A percentile compares a stretch with the other conserved stretches of the same genome.
phyloP scores from a whole-genome alignment of 768 basidiomycete genomes.

The Hericium erinaceus region DNA sequence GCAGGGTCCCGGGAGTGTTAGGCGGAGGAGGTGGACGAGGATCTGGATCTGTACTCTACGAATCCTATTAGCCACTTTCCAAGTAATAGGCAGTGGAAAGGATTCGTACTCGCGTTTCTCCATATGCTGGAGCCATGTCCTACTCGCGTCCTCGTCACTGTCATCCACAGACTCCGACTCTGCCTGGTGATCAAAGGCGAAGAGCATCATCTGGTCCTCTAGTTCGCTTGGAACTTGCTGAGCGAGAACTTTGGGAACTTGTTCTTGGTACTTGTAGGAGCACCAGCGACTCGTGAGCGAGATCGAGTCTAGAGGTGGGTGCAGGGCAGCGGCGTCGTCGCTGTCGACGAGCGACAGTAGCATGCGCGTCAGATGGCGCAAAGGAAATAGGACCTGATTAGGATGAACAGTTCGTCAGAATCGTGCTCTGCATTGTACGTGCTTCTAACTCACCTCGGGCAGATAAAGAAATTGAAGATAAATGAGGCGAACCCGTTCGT shows the following conservation, averaged over 20 bases:
- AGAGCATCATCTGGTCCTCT: conserved; percentile 19
- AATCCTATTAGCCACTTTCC: background rate
- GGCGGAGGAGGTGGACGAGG: conserved; percentile 54
- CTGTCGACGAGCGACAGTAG: conserved; percentile 43
- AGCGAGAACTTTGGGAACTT: conserved; percentile 15
- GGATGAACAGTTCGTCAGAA: background rate
- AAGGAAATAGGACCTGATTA: conserved; percentile 61
- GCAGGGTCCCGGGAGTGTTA: conserved; percentile 46
- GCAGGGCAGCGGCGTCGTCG: conserved; percentile 41
- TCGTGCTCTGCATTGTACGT: background rate
- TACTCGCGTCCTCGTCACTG: conserved; percentile 23
- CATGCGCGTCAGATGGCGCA: conserved; percentile 45
- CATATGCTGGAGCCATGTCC: conserved; percentile 20
- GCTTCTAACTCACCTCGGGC: background rate
- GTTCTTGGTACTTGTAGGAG: conserved; percentile 52
- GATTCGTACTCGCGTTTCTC: conserved; percentile 37
- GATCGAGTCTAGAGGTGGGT: conserved; percentile 48
- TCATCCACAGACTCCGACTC: background rate
- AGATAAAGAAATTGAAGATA: background rate
- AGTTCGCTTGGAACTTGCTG: conserved; percentile 15
- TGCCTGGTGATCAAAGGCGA: conserved; percentile 2
- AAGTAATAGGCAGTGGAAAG: background rate
- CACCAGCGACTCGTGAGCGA: conserved; percentile 77
- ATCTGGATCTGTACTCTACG: conserved; percentile 68
- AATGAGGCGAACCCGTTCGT: background rate